Base-by-base conservation (phyloP, 768 basidiomycete species). In the Coprinellus micaceus region DNA sequence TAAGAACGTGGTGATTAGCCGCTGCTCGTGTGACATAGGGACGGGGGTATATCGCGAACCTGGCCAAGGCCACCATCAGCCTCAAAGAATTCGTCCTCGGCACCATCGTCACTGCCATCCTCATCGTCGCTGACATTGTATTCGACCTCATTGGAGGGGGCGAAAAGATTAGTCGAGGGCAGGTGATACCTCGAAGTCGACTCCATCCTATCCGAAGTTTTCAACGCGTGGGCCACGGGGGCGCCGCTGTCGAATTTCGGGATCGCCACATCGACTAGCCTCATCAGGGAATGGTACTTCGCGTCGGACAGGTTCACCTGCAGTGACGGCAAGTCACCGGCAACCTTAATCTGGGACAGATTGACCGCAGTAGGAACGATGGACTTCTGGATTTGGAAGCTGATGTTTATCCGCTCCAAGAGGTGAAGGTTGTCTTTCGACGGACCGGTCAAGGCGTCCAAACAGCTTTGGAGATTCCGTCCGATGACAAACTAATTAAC, bases 231-330 rank as follows among this genome's bases (percentile, higher is more conserved):
- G 11, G 68, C 67, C 13, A 33, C 54, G 10, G 58, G 46, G 63
- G 68, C 28, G 22, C 72, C 77, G 24, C 81, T 75, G 43, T 82
- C 87, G 62, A 98, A 88, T 56, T 86, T 82, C 13, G 97, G 97
- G 37, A 98, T 86, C 26, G 86, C 84, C 25, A 94, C 86, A 64
- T 98, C 95, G 63, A 98, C 82, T 55, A 98, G 77, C 9, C 91
- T 84, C 91, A 99, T 93, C 43, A 98, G 71, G 1, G 87, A 82
- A 71, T 95, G 89, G 72, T 96, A 96, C 69, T 95, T 96, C 7
- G 83, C 82, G 64, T 94, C 91, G 21, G 91, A 94, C 44, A 95
- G 73, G 69, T 99, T 98, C 68, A 97, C 79, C 65, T 90, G 89
- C 10, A 99, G 77, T 28, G 83, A 82, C 1, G 96, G 95, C 39